Percentiles rank a stretch among this genome's conserved stretches.
Conservation (phyloP, 192 early-diverging fungal genomes). For the Entomortierella lignicola region DNA sequence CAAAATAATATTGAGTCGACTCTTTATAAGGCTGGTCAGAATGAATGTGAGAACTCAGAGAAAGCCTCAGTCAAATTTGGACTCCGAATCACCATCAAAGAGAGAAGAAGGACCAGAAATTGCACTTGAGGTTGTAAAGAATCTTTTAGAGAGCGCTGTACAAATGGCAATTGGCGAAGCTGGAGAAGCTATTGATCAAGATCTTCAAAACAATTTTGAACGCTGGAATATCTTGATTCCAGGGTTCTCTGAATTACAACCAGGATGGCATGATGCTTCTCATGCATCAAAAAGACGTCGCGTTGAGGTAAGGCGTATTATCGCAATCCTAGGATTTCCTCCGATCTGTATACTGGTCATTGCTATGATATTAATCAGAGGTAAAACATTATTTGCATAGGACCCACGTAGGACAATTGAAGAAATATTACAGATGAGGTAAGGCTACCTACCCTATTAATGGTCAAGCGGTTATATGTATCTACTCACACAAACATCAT, state of each 20-base stretch:
- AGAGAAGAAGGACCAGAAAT: background rate
- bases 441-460: background rate
- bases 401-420: background rate
- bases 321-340: too few species aligned
- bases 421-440: background rate
- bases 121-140: conserved; percentile 7
- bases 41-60: background rate
- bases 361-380: too few species aligned
- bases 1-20: conserved; percentile 1
- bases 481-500: too few species aligned
- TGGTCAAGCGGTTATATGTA: background rate
- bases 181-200: background rate
- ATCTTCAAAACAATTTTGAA: background rate
- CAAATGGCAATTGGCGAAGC: background rate
- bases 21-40: background rate
- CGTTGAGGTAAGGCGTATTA: background rate
- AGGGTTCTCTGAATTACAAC: background rate
- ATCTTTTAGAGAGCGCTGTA: background rate
- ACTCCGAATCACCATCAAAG: too few species aligned
- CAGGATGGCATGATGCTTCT: background rate
- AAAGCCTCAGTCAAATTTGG: background rate
- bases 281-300: background rate
- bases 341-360: too few species aligned
- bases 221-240: conserved; percentile 6
- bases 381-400: too few species aligned